Evolutionary conservation across 1,284 basidiomycete species (phyloP).

Genomic region (Ustilago curta): DNA sequence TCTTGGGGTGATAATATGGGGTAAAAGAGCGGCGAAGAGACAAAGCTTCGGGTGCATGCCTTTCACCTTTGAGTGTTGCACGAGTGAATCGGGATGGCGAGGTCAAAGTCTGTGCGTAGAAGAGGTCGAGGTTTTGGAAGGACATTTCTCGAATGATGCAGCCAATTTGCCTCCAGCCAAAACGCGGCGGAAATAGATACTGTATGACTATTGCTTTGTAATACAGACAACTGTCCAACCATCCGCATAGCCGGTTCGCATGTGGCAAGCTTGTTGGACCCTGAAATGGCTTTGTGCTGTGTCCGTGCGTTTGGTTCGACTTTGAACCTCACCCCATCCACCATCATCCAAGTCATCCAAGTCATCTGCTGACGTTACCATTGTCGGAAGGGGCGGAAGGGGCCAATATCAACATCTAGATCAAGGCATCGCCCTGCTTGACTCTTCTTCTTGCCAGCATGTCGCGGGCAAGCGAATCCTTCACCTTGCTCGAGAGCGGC

Average conservation of each 20-base stretch:
- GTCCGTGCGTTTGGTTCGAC: not conserved
- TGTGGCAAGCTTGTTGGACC: conserved; percentile 18
- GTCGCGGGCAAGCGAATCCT: conserved; percentile 20
- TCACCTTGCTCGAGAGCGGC: conserved; percentile 53
- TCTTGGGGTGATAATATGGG: not conserved
- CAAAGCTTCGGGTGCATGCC: conserved; percentile 15
- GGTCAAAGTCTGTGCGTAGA: not conserved
- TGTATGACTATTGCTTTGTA: conserved; percentile 21
- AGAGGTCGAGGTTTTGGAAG: not conserved
- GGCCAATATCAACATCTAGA: not conserved
- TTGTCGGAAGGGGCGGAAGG: no score
- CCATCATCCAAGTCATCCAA: no score
- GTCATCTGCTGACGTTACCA: no score
- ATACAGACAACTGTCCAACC: conserved; percentile 5
- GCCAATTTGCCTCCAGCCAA: not conserved
- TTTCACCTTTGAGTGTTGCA: not conserved
- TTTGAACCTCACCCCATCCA: not conserved
- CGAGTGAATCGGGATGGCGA: not conserved
- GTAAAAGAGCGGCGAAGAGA: not conserved
- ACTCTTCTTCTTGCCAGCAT: not conserved
- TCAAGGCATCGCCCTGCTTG: no score
- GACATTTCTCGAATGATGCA: not conserved
- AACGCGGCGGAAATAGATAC: no score
- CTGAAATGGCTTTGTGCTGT: conserved; percentile 11
- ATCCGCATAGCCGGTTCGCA: conserved; percentile 4